Evolutionary conservation across 345 rosid species (phyloP).

Genomic region (Brassica rapa): DNA sequence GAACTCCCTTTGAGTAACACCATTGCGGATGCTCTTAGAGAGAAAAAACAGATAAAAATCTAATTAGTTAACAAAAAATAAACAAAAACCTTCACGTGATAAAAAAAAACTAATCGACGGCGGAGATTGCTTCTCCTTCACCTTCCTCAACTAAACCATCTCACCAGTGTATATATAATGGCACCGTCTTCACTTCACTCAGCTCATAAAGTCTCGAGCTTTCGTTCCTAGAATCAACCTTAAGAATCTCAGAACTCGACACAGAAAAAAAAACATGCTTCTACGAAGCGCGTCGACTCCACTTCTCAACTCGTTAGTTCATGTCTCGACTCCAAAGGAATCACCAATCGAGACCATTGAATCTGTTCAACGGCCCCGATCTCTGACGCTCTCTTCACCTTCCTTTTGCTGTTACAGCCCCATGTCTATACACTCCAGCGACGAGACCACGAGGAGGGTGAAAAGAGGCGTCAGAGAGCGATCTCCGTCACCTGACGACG

Average conservation of each 20-base stretch:
- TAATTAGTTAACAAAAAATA: not conserved
- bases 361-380: constrained; percentile 40
- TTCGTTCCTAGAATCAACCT: not conserved
- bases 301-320: constrained; percentile 57
- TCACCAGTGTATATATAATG: constrained; percentile 8
- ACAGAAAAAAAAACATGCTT: constrained; percentile 47
- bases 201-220: constrained; percentile 14
- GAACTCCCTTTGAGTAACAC: no score
- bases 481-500: constrained; percentile 49
- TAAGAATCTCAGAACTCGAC: no score
- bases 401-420: constrained; percentile 45
- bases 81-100: constrained; percentile 25
- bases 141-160: not conserved
- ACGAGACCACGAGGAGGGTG: constrained; percentile 43
- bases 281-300: constrained; percentile 81
- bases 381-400: constrained; percentile 42
- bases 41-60: no score
- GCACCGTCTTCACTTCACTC: constrained; percentile 13
- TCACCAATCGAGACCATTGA: constrained; percentile 46
- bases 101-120: constrained; percentile 14
- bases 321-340: constrained; percentile 48
- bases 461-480: constrained; percentile 58
- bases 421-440: constrained; percentile 33
- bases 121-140: not conserved
- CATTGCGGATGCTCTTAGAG: no score